Evolutionary conservation across 345 rosid genomes (phyloP).

Genomic region (Bretschneidera sinensis): DNA sequence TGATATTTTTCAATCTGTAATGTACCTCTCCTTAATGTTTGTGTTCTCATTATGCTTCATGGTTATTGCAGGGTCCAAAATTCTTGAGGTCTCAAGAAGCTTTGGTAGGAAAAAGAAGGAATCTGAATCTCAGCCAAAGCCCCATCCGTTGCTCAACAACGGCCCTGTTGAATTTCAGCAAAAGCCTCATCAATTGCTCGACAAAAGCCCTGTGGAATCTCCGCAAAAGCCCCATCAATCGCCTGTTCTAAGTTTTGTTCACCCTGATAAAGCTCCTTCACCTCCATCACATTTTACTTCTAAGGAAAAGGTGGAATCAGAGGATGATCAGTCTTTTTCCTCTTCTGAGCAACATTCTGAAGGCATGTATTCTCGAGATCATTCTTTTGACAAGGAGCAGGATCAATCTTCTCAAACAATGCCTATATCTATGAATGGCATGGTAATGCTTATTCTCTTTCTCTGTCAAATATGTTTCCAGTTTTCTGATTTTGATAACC

Average conservation of each 20-base stretch:
- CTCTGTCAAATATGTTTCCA: neutral
- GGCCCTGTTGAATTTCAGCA: too few relatives aligned
- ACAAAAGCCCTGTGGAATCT: too few relatives aligned
- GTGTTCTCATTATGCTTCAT: too few relatives aligned
- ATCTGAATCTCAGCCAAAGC: constrained; percentile 33
- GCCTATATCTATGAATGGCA: constrained; percentile 21
- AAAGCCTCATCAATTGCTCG: too few relatives aligned
- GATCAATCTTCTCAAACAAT: constrained; percentile 26
- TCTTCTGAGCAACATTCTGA: constrained; percentile 35
- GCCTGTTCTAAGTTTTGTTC: too few relatives aligned
- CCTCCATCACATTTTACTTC: constrained; percentile 26
- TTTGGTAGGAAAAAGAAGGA: constrained; percentile 61
- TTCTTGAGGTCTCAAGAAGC: constrained; percentile 48
- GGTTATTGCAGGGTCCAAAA: constrained; percentile 40
- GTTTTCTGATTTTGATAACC: neutral
- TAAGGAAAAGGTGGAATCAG: constrained; percentile 33
- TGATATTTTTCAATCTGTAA: neutral
- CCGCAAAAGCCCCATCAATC: too few relatives aligned
- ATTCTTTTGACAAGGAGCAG: constrained; percentile 35
- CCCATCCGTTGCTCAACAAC: constrained; percentile 35
- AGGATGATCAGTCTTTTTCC: constrained; percentile 29
- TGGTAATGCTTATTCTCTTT: constrained; percentile 6
- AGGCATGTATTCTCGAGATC: constrained; percentile 32
- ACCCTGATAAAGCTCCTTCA: too few relatives aligned
- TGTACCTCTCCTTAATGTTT: neutral